These are phyloP conservation scores for Hamamelis virginiana DNA, from an alignment of 164 flowering plant species.

Conservation along the genomic window DNA sequence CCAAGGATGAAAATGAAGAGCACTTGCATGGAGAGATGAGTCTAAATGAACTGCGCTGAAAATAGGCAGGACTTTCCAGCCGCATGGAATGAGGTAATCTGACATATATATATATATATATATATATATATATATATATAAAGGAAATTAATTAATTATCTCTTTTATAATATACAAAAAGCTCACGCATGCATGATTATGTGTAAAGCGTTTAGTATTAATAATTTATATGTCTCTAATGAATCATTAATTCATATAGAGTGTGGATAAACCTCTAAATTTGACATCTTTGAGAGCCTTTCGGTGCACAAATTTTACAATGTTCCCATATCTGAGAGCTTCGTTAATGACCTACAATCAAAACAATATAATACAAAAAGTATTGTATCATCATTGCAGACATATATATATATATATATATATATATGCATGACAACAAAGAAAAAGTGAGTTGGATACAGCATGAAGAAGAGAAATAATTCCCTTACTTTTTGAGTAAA, in stretches of 20 bases:
- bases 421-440: background rate
- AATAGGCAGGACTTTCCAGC: constrained; percentile 83
- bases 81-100: constrained; percentile 63
- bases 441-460: background rate
- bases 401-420: no score
- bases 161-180: no score
- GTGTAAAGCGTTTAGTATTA: no score
- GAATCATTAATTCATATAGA: no score
- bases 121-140: no score
- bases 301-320: constrained; percentile 73
- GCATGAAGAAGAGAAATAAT: background rate
- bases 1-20: constrained; percentile 60
- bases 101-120: no score
- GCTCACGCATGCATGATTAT: no score
- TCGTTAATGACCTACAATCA: constrained; percentile 60
- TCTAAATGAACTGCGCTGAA: constrained; percentile 72
- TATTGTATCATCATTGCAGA: no score
- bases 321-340: constrained; percentile 66
- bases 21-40: constrained; percentile 46
- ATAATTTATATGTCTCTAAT: no score
- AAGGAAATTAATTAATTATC: no score
- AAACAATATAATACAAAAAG: no score
- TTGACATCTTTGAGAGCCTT: constrained; percentile 70
- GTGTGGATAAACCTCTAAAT: constrained; percentile 43
- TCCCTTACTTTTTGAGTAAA: constrained; percentile 56